Conservation (phyloP, 352 stramenopile species). For the Achlya hypogyna region DNA sequence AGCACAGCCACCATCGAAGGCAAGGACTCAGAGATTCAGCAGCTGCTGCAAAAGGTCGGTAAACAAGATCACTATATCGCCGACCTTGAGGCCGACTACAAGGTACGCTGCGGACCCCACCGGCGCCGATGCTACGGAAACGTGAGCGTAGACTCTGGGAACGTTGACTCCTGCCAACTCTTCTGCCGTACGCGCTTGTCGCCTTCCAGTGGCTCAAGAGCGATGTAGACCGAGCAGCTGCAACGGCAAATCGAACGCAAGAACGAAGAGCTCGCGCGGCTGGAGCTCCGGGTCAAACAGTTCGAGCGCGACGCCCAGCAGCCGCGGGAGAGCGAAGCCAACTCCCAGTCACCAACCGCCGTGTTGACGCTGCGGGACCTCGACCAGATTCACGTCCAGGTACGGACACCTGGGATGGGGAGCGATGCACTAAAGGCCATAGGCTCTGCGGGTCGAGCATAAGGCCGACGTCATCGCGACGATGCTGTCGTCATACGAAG, state of each 20-base stretch:
- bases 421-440: neutral
- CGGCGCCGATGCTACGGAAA: neutral
- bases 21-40: neutral
- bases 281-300: neutral
- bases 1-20: neutral
- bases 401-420: neutral
- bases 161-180: neutral
- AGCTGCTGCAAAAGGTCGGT: neutral
- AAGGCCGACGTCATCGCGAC: neutral
- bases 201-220: neutral
- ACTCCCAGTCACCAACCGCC: neutral
- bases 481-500: neutral
- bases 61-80: neutral
- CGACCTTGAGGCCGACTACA: slow-evolving; percentile 14
- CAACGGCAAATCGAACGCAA: neutral
- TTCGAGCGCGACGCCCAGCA: neutral
- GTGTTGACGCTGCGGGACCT: neutral
- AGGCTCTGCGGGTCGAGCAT: neutral
- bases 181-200: neutral
- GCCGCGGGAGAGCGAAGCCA: too few species aligned
- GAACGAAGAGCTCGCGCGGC: neutral
- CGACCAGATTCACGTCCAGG: slow-evolving; percentile 1
- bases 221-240: neutral
- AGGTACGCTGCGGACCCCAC: neutral
- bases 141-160: neutral